Conservation (phyloP, 495 filamentous ascomycete genomes). For the Rhypophila decipiens region DNA sequence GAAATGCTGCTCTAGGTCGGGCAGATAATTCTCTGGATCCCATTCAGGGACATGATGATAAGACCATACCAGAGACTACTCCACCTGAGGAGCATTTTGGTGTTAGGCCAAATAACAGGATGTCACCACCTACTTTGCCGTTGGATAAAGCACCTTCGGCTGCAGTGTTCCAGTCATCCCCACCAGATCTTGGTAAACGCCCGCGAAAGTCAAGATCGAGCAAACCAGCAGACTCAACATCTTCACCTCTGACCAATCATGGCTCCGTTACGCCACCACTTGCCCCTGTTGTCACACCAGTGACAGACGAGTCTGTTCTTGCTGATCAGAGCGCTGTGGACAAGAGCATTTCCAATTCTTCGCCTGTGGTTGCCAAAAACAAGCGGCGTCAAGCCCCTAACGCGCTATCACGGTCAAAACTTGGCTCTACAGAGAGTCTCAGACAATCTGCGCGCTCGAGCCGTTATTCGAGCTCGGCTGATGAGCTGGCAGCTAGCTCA, state of each 20-base stretch:
- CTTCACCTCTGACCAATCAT: too few relatives aligned
- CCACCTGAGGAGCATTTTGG: slow-evolving; percentile 14
- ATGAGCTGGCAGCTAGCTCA: slow-evolving; percentile 33
- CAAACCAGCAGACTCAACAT: too few relatives aligned
- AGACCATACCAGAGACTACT: slow-evolving; percentile 39
- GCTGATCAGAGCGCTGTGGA: slow-evolving; percentile 2
- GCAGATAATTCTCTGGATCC: too few relatives aligned
- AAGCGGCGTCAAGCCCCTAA: slow-evolving; percentile 18
- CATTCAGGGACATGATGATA: too few relatives aligned
- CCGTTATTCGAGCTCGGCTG: slow-evolving; percentile 28
- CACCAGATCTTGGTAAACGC: slow-evolving; percentile 21
- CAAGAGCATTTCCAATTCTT: slow-evolving; percentile 17
- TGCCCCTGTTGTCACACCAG: slow-evolving; percentile 22
- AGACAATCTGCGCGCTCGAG: slow-evolving; percentile 15
- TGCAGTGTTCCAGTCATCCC: slow-evolving; percentile 19
- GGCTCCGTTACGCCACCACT: slow-evolving; percentile 33
- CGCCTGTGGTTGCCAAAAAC: slow-evolving; percentile 21
- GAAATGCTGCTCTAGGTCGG: too few relatives aligned
- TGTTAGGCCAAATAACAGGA: neutral
- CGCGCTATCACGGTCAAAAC: slow-evolving; percentile 19
- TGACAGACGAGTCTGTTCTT: slow-evolving; percentile 11
- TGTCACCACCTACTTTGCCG: neutral
- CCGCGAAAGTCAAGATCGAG: slow-evolving; percentile 10
- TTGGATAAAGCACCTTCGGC: slow-evolving; percentile 1
- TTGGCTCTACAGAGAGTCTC: slow-evolving; percentile 14